A percentile compares a stretch with the other conserved stretches of the same genome.
phyloP scores from a whole-genome alignment of 495 filamentous ascomycete genomes.

The Aspergillus wentii region DNA sequence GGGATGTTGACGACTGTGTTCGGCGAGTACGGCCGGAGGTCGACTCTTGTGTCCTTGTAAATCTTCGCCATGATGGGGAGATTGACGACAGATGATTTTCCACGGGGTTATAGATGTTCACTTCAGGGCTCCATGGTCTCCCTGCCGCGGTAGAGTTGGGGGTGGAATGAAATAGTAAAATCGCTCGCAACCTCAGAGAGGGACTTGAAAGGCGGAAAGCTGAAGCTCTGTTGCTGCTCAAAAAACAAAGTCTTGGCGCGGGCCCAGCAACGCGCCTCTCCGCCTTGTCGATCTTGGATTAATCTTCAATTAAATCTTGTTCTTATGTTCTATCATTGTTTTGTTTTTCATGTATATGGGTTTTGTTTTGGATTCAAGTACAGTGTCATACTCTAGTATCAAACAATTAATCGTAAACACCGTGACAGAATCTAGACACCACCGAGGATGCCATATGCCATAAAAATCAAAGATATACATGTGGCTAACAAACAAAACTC shows the following conservation, averaged over 20 bases:
- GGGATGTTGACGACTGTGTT: constrained; percentile 68
- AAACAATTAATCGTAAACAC: too few species aligned
- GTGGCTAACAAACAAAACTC: too few species aligned
- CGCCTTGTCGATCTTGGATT: too few species aligned
- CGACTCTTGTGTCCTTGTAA: constrained; percentile 83
- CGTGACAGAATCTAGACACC: too few species aligned
- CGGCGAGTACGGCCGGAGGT: constrained; percentile 67
- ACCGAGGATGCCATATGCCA: too few species aligned
- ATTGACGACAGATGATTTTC: constrained; percentile 17
- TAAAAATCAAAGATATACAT: too few species aligned
- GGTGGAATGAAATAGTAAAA: too few species aligned
- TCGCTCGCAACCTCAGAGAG: constrained; percentile 8
- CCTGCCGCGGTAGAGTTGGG: constrained; percentile 11
- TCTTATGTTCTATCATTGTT: too few species aligned
- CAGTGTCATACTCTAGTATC: too few species aligned
- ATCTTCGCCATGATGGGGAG: constrained; percentile 46
- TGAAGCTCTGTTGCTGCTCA: constrained; percentile 31
- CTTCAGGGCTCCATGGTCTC: constrained; percentile 36
- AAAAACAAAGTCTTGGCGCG: constrained; percentile 45
- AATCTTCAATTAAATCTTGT: too few species aligned
- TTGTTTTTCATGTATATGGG: too few species aligned
- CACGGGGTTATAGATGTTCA: constrained; percentile 15
- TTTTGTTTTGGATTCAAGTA: too few species aligned
- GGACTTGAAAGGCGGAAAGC: constrained; percentile 31
- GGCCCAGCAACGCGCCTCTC: not conserved